These are phyloP conservation scores for Nicotiana attenuata DNA, from an alignment of 257 asterid genomes.

Conservation along the genomic window DNA sequence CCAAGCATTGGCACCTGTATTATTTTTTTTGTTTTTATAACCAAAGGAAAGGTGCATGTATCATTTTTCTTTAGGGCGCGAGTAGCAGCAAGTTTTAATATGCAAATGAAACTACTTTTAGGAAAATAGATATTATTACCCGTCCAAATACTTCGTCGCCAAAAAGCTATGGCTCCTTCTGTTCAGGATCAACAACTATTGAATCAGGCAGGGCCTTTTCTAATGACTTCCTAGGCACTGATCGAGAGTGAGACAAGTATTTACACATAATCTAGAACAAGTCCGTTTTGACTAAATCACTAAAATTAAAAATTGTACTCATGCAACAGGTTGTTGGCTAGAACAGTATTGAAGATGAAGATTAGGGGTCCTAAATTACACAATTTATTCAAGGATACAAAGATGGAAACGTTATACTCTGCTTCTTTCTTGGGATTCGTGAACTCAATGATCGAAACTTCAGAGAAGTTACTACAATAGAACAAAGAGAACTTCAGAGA, in stretches of 20 bases:
- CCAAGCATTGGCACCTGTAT: background rate
- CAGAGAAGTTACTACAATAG: too few species aligned
- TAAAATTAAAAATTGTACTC: background rate
- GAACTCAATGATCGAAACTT: too few species aligned
- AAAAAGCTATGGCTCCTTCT: conserved; percentile 16
- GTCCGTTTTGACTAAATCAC: background rate
- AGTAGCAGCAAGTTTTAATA: background rate
- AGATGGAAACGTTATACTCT: too few species aligned
- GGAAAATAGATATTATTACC: background rate
- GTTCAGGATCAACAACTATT: conserved; percentile 17
- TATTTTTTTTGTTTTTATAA: background rate
- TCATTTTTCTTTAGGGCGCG: background rate
- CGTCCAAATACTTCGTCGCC: background rate
- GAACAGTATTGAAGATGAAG: conserved; percentile 59
- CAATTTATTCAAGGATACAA: too few species aligned
- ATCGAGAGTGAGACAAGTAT: background rate
- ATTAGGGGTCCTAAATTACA: too few species aligned
- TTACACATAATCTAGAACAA: background rate
- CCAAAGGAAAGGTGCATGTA: background rate
- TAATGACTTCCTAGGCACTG: conserved; percentile 30
- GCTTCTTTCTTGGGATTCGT: too few species aligned
- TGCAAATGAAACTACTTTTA: background rate
- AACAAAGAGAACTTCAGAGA: too few species aligned
- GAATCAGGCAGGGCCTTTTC: conserved; percentile 23
- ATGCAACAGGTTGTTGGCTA: conserved; percentile 51